Base-by-base conservation (phyloP, 192 early-diverging fungal genomes). In the Dimargaris verticillata region DNA sequence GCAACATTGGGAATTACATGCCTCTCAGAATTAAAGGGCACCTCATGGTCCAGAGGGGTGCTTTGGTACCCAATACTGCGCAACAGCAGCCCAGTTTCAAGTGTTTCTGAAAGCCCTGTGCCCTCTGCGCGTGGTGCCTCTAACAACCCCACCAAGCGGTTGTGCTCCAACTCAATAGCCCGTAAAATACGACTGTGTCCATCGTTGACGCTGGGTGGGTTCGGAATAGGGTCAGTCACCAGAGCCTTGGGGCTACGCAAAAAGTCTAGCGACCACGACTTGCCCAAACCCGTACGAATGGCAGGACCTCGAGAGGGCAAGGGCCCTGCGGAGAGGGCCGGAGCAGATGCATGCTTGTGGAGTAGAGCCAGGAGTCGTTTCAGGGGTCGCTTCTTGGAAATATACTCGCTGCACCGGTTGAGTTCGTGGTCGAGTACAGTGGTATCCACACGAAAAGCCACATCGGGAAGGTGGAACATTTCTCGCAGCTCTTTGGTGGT, bases 401-500 rank as follows among this genome's bases (percentile, higher is more conserved):
- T 49, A 14, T 62, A 28, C 10, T 65, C 58, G 10, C 72, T 61
- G 26, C 67, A 45, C 20, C 66, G 63, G 11, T 74, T 67, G 28
- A 88, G 68, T 50, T 87, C 79, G 13, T 54, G 29, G 14, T 69
- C 60, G 1, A 97, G 45, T 17, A 86, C 65, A 5, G 62, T 66
- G 7, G 59, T n/a, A 64, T 96, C 88, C 57, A 80, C 77, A 45
- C 73, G 50, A 41, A 92, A 84, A 15, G 61, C 61, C 13, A 83
- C 74, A 28, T 68, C 68, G 1, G 87, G 85, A 28, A 97, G 61
- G 17, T 79, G 70, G 47, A 89, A 77, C 85, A 95, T 90, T 65
- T 98, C 95, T 14, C 95, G 83, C 18, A 98, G 74, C 58, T 98
- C 95, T 68, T 98, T 98, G 17, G 92, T 77, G 0, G 95, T 98